Conservation (phyloP, 169 alveolate species). For the Plasmodium reichenowi region DNA sequence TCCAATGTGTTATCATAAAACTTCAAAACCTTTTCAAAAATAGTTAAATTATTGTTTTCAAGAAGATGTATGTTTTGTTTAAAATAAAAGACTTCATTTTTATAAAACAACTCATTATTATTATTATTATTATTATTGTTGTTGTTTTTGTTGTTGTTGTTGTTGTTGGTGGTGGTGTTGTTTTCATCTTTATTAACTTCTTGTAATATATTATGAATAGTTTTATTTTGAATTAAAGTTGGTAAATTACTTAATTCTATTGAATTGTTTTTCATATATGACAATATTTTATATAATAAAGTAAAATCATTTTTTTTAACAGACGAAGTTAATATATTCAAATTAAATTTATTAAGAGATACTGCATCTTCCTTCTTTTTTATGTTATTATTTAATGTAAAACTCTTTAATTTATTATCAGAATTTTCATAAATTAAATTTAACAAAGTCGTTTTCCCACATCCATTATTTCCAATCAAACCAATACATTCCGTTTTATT, state of each 20-base stretch:
- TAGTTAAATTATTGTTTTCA: constrained; percentile 39
- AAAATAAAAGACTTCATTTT: constrained; percentile 61
- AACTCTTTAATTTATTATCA: constrained; percentile 19
- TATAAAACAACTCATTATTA: constrained; percentile 18
- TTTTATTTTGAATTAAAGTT: constrained; percentile 13
- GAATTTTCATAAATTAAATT: constrained; percentile 70
- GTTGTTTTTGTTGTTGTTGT: no score
- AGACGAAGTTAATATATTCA: not conserved
- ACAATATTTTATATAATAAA: constrained; percentile 26
- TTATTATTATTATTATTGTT: not conserved
- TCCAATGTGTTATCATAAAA: constrained; percentile 46
- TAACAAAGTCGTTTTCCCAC: constrained; percentile 83
- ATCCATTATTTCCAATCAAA: constrained; percentile 86
- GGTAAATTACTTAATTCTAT: constrained; percentile 19
- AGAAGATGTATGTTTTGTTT: constrained; percentile 62
- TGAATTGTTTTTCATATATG: constrained; percentile 48
- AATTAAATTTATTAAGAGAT: not conserved
- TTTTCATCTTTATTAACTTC: constrained; percentile 1
- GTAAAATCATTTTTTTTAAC: constrained; percentile 41
- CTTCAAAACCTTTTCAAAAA: constrained; percentile 62
- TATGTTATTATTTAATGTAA: constrained; percentile 17
- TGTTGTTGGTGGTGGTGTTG: no score
- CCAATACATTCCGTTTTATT: constrained; percentile 84
- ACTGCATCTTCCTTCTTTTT: not conserved
- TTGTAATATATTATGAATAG: constrained; percentile 1